Base-by-base conservation (phyloP, 2,329 filamentous ascomycete genomes). In the Periconia sp. region DNA sequence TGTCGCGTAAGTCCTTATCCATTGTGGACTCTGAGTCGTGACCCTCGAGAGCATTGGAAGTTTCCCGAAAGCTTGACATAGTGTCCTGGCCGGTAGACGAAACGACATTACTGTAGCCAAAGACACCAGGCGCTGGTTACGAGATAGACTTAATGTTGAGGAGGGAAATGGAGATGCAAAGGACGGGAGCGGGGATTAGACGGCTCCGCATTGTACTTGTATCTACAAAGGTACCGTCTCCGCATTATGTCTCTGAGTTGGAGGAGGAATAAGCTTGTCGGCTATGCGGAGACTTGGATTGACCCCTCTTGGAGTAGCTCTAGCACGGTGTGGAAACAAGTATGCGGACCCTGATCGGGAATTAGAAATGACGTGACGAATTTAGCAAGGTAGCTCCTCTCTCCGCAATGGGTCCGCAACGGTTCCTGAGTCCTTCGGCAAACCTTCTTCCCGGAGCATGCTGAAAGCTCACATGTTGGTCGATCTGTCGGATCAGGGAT, bases 1-100 rank as follows among this genome's bases (percentile, higher is more conserved):
- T 13, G 42, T 51, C 6, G 56, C 54, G 44, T 67, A 69, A 19
- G 33, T 50, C 17, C 67, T 61, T 13, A 39, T 40, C 55, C 52
- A 60, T 40, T 19, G 48, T 15, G 56, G 54, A 26, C 43, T 24
- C 31, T 49, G 54, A 6, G 44, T 40, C 7, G 48, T 25, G 7
- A 54, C 40, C 32, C 47, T 53, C 34, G 52, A 38, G 19, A 53
- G 15, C 12, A 22, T 36, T 4, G 47, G 18, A 10, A 53, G 10
- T 26, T 52, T 57, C 4, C 52, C 31, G 2, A 51, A 44, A n/a
- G 57, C 44, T 46, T 52, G 59, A 46, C 53, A 59, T 9, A 61
- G 6, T 31, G 46, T 46, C 40, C 56, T 52, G 23, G 52, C 45
- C 38, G 54, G 55, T 11, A 59, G 23, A 38, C 50, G 50, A 18